A percentile compares a stretch with the other conserved stretches of the same genome.
Conservation (phyloP, 176 grass and related monocot genomes). For the Zea luxurians region DNA sequence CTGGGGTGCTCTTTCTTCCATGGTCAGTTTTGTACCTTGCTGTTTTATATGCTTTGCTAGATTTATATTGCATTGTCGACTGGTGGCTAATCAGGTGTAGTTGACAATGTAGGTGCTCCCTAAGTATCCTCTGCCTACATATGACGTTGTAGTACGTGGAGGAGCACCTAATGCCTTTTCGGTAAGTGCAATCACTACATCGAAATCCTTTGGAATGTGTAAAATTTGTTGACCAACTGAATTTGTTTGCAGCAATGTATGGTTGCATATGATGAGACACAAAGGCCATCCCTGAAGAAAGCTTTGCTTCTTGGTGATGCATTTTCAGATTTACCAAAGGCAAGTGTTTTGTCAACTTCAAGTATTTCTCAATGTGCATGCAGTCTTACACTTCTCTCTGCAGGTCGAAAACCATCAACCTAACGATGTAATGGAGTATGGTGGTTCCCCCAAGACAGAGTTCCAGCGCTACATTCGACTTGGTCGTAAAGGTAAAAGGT, state of each 20-base stretch:
- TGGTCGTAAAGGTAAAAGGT: constrained; percentile 46
- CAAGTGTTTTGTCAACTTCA: constrained; percentile 4
- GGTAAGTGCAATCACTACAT: constrained; percentile 33
- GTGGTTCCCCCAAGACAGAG: constrained; percentile 38
- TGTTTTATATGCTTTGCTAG: not conserved
- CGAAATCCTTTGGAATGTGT: not conserved
- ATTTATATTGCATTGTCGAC: not conserved
- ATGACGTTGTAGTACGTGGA: constrained; percentile 74
- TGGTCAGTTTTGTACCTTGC: constrained; percentile 45
- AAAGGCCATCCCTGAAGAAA: constrained; percentile 45
- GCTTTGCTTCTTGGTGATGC: constrained; percentile 70
- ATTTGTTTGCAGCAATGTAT: constrained; percentile 60
- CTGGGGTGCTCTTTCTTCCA: constrained; percentile 68
- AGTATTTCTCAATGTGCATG: not conserved
- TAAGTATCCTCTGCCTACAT: constrained; percentile 77
- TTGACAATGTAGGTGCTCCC: constrained; percentile 53
- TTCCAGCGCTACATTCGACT: constrained; percentile 79
- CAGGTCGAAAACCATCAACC: constrained; percentile 72
- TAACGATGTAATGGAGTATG: constrained; percentile 56
- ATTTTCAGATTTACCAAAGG: constrained; percentile 77
- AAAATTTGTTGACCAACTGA: not conserved
- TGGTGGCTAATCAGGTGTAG: not conserved
- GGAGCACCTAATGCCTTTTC: constrained; percentile 63
- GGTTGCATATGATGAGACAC: constrained; percentile 79
- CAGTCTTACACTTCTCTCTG: constrained; percentile 10